Base-by-base conservation (phyloP, 768 basidiomycete genomes). In the Butyriboletus loyo region DNA sequence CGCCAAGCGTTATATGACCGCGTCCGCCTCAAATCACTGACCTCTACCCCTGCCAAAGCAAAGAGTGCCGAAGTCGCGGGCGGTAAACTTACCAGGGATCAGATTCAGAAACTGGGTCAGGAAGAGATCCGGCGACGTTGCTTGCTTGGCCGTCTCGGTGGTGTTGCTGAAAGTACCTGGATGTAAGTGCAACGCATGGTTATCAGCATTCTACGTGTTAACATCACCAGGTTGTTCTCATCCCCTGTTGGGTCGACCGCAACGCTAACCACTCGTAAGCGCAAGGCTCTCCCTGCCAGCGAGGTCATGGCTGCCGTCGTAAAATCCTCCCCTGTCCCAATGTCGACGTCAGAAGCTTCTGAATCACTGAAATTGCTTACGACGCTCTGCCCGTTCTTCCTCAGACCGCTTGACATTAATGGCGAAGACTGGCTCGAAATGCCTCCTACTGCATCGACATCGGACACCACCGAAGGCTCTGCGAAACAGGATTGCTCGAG, bases 101-200 rank as follows among this genome's bases (percentile, higher is more conserved):
- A 87, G 57, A 74, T 90, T 55, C 67, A 85, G 38, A 86, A 85
- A 68, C 72, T 91, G 50, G 76, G 84, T 37, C 89, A 90, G 63
- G 89, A 91, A 52, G 90, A 89, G 64, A 79, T 87, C 72, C 78
- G 88, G 53, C 77, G 86, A 52, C 76, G 89, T 34, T 89, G 86
- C 58, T 66, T 92, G 28, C 75, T 93, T 8, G 90, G 90, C 45
- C 82, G 91, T 19, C 77, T 93, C 7, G 78, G 79, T 25, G 85
- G 86, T 10, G 81, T 93, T 27, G 91, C 91, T n/a, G 90, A 93
- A 64, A 87, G 89, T 57, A 80, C 87, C 17, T 92, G 90, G 88
- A 91, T 92, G 91, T 88, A 56, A 67, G 84, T 52, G 30, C 25
- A 28, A 45, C 32, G 8, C 4, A 17, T 5, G 9, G 3, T 49